These are phyloP conservation scores for Parascedosporium putredinis DNA, from an alignment of 2,329 filamentous ascomycete species.

Conservation along the genomic window DNA sequence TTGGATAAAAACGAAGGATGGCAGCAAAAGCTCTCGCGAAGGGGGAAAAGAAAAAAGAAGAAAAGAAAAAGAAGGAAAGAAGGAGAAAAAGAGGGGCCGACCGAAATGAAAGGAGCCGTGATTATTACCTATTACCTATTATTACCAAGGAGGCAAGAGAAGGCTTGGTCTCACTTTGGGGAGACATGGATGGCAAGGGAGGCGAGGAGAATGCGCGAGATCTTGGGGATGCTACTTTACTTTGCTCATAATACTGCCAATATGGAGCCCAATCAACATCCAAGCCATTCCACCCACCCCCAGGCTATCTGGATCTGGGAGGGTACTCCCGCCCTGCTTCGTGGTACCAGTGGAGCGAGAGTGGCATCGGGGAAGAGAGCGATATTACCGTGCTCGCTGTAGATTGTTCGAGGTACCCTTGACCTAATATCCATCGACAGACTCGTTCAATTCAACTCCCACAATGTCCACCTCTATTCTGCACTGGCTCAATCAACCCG, in stretches of 20 bases:
- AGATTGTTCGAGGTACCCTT: too few relatives aligned
- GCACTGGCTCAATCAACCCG: too few relatives aligned
- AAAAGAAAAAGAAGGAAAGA: slow-evolving; percentile 1
- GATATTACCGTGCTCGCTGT: too few relatives aligned
- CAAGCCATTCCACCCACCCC: neutral
- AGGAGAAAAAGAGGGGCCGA: slow-evolving; percentile 1
- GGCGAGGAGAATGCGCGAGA: neutral
- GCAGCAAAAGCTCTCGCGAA: neutral
- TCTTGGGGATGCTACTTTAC: neutral
- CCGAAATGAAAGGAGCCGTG: too few relatives aligned
- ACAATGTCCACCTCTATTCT: too few relatives aligned
- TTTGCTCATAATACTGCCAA: neutral
- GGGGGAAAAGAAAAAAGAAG: neutral
- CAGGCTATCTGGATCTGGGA: neutral
- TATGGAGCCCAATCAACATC: neutral
- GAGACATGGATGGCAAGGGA: neutral
- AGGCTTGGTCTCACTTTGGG: neutral
- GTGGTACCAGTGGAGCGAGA: neutral
- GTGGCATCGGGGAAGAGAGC: neutral
- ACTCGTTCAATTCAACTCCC: too few relatives aligned
- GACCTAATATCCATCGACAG: too few relatives aligned
- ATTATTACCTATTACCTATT: too few relatives aligned
- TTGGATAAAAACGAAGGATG: slow-evolving; percentile 4
- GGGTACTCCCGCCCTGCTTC: neutral
- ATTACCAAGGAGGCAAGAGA: too few relatives aligned